Evolutionary conservation across 2,329 filamentous ascomycete species (phyloP).

Genomic region (Aspergillus novofumigatus): DNA sequence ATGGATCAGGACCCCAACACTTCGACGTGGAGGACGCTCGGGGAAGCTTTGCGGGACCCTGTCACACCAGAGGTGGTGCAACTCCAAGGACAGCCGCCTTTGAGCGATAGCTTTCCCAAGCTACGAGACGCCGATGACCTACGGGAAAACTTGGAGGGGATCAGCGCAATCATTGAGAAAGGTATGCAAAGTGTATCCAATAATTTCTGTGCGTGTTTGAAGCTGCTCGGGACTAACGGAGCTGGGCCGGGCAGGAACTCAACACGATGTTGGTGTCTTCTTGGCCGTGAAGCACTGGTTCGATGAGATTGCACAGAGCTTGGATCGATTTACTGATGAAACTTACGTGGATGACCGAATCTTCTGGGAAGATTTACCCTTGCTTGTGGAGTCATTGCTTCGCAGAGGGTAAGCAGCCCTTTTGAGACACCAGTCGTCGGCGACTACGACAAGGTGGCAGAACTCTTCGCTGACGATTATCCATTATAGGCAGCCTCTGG

Average conservation of each 20-base stretch:
- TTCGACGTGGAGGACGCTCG: conserved; percentile 41
- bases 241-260: conserved; percentile 22
- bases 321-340: conserved; percentile 33
- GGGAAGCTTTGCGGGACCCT: conserved; percentile 30
- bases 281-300: conserved; percentile 42
- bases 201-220: not conserved
- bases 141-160: conserved; percentile 32
- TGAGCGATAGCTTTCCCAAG: conserved; percentile 37
- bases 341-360: conserved; percentile 37
- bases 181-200: conserved; percentile 20
- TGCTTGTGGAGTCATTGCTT: conserved; percentile 37
- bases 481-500: conserved; percentile 25
- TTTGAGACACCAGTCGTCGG: not conserved
- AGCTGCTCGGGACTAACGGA: not conserved
- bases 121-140: conserved; percentile 22
- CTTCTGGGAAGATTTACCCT: conserved; percentile 45
- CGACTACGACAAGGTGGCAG: not conserved
- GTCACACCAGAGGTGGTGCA: conserved; percentile 31
- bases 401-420: conserved; percentile 33
- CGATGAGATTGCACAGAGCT: conserved; percentile 30
- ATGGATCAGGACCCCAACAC: conserved; percentile 45
- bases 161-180: conserved; percentile 33
- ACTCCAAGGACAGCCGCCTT: conserved; percentile 27
- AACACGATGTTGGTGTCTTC: conserved; percentile 29
- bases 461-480: conserved; percentile 1